Evolutionary conservation across 352 stramenopile species (phyloP), one percentile per base, ranked within the genome.

Genomic region (Globisporangium irregulare): DNA sequence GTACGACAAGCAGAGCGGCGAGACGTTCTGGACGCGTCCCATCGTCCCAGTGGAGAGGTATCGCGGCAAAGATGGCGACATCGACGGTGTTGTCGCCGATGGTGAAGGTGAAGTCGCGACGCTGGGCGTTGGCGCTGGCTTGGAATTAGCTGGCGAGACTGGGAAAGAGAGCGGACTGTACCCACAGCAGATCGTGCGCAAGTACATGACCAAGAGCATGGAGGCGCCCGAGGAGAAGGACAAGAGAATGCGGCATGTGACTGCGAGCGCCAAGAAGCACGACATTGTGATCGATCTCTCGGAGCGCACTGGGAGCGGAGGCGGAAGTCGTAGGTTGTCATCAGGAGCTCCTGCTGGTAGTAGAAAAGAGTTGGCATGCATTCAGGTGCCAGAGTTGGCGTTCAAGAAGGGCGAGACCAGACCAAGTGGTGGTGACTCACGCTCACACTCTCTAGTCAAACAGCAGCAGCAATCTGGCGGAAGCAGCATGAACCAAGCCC

Each of bases 1-100:
- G 93, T 94, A 92, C 54, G 78, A 92, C 64, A 84, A 84, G 57
- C 70, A 78, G 14, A 86, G 62, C 3, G 93, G 92, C 2, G 81
- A 97, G 69, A 98, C 94, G 4, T 98, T 95, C 62, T 98, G 94
- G 93, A 90, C 94, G 36, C 78, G 87, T 15, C 91, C 94, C 20
- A 72, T 98, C 7, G 68, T 95, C 8, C 85, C 93, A 0, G 74
- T 82, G 0, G 94, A 98, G 71, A 87, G 90, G 36, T 73, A 82
- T 54, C 81, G 80, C 36, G 78, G 79, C 64, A 83, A 89, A 79
- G 74, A 97, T 67, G 79, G 86, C 60, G 76, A 92, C 32, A 68
- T 93, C 5, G 93, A 96, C 38, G 92, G 94, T 4, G 90, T 93
- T 2, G 66, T 97, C 22, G 75, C 90, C 4, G 84, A 92, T 20